Evolutionary conservation across 192 early-diverging fungal species (phyloP), one percentile per base, ranked within the genome.

Genomic region (Cladochytrium replicatum): DNA sequence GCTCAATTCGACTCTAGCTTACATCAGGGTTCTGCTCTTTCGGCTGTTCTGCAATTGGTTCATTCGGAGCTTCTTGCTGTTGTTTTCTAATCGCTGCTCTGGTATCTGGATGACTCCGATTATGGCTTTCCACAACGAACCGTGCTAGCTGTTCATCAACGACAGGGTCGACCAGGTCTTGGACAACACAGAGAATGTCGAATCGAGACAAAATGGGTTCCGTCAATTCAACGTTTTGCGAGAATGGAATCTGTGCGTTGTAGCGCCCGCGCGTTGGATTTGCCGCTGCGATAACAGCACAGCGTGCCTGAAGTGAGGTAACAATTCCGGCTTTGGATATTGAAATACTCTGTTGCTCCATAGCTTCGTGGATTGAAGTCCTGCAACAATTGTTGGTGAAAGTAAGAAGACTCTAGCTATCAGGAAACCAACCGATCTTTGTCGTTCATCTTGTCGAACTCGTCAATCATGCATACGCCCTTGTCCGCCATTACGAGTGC

Each of bases 151-250:
- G 69, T 53, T 92, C 87, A 62, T 99, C 95, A 37, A 73, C 62
- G n/a, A 87, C 74, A 0, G 92, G 88, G 49, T 99, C 86, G 38
- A 91, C 83, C 40, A 75, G 76, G 68, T 99, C 95, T 52, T 88
- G 81, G 23, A 99, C 92, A 6, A 99, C 95, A 59, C 91, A 94
- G 0, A 99, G 75, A 1, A 93, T 78, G 68, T 98, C 95, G 50
- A 98, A 98, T 60, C 95, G 92, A 21, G 95, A 99, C 55, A 99
- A 57, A 55, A 99, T 99, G 13, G 95, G 95, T 57, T 99, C 95
- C 0, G 95, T 99, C 52, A 99, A 68, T 63, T 99, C 91, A 17
- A 99, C 95, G 55, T 99, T 99, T 61, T 91, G 84, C 29, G 88
- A 88, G 48, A 99, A 93, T 0, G 92, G 84, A 17, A 94, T 76